Percentiles rank a stretch among this genome's conserved stretches.
Conservation (phyloP, 192 early-diverging fungal genomes). For the Fimicolochytrium jonesii region DNA sequence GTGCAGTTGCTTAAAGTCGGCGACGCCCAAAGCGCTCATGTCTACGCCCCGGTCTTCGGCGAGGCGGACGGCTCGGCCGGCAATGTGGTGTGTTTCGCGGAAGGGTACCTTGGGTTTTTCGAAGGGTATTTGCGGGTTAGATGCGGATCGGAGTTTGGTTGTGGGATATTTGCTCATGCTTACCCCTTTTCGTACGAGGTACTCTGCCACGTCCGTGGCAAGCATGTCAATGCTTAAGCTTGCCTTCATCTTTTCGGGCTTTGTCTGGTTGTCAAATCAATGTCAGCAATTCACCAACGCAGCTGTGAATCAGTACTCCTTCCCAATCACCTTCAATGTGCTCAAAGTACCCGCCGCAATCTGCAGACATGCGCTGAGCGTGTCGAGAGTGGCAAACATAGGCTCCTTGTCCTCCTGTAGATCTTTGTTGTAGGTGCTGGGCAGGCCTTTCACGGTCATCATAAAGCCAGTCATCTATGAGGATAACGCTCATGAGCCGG, state of each 20-base stretch:
- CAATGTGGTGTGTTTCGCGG: constrained; percentile 98
- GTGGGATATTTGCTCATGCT: too few species aligned
- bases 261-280: too few species aligned
- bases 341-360: constrained; percentile 88
- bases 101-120: constrained; percentile 86
- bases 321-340: constrained; percentile 65
- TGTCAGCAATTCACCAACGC: too few species aligned
- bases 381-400: constrained; percentile 93
- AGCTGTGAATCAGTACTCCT: not conserved
- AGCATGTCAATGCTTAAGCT: constrained; percentile 89
- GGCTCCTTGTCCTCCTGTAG: constrained; percentile 99
- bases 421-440: constrained; percentile 99
- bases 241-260: constrained; percentile 76
- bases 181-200: constrained; percentile 92
- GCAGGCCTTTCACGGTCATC: constrained; percentile 97
- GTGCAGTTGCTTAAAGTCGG: constrained; percentile 84
- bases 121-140: too few species aligned
- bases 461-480: constrained; percentile 84
- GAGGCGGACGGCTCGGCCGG: constrained; percentile 88
- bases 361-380: constrained; percentile 82
- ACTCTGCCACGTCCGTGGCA: constrained; percentile 97
- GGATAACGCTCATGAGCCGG: not conserved
- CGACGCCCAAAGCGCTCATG: constrained; percentile 69
- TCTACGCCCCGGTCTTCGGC: constrained; percentile 80
- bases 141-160: too few species aligned